Conservation (phyloP, 2,329 filamentous ascomycete genomes). For the Cordyceps javanica region DNA sequence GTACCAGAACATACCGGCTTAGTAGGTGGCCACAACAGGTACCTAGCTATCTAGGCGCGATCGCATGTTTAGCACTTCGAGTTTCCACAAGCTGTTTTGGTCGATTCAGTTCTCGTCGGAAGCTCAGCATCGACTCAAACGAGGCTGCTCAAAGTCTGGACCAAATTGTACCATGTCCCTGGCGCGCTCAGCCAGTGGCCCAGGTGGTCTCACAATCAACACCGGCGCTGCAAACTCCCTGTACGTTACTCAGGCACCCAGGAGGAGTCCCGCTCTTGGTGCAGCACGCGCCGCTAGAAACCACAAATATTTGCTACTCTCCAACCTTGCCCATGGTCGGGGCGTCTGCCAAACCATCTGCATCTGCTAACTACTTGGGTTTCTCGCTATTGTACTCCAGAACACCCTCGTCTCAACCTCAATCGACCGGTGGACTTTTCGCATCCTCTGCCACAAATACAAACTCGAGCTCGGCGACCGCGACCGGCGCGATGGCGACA, state of each 20-base stretch:
- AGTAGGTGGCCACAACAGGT: background rate
- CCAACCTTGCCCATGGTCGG: background rate
- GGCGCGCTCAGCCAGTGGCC: constrained; percentile 53
- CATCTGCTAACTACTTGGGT: background rate
- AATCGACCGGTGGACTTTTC: constrained; percentile 32
- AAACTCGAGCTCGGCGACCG: constrained; percentile 20
- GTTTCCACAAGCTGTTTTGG: constrained; percentile 6
- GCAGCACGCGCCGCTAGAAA: constrained; percentile 3
- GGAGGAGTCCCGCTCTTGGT: constrained; percentile 11
- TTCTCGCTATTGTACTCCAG: constrained; percentile 17
- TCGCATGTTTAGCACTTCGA: background rate
- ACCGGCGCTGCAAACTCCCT: constrained; percentile 51
- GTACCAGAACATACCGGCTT: background rate
- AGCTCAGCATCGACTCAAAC: constrained; percentile 11
- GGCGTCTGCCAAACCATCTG: background rate
- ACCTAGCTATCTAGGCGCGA: background rate
- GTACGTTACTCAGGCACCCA: constrained; percentile 22
- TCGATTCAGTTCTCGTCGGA: background rate
- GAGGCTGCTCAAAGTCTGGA: constrained; percentile 2
- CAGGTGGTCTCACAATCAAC: constrained; percentile 57
- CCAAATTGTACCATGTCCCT: constrained; percentile 36
- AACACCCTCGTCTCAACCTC: constrained; percentile 24
- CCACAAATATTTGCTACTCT: constrained; percentile 7
- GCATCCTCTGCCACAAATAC: constrained; percentile 25
- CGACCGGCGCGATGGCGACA: constrained; percentile 27